A percentile compares a stretch with the other conserved stretches of the same genome.
phyloP scores from a whole-genome alignment of 371 early-diverging fungal genomes.

The Syncephalastrum monosporum region DNA sequence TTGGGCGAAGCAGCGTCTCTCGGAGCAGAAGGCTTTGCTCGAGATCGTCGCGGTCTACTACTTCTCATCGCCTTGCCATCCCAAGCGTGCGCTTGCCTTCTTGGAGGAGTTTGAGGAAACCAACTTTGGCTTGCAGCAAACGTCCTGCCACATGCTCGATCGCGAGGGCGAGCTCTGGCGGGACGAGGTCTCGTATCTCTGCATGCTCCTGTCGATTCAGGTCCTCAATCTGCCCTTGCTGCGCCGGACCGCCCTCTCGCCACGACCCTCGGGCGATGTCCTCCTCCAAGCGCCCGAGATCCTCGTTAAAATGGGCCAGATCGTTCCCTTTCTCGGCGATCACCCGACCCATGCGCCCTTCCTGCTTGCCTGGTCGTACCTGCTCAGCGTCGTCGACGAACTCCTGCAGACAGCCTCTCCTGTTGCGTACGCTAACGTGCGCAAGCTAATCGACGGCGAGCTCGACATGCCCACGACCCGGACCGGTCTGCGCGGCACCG shows the following conservation, averaged over 20 bases:
- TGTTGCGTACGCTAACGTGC: constrained; percentile 13
- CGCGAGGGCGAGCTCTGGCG: constrained; percentile 27
- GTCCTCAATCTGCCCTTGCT: constrained; percentile 4
- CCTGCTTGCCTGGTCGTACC: constrained; percentile 45
- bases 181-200: constrained; percentile 21
- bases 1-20: constrained; percentile 43
- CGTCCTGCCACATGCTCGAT: constrained; percentile 30
- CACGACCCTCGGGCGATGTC: background rate
- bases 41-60: constrained; percentile 34
- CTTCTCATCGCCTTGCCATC: constrained; percentile 13
- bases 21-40: constrained; percentile 38
- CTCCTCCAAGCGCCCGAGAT: constrained; percentile 1
- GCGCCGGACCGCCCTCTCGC: background rate
- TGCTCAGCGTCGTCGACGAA: constrained; percentile 24
- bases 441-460: constrained; percentile 14
- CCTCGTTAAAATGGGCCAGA: constrained; percentile 26
- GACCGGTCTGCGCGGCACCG: constrained; percentile 10
- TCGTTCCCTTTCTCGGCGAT: constrained; percentile 29
- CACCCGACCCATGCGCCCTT: constrained; percentile 26
- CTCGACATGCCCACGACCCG: constrained; percentile 16
- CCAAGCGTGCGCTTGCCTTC: constrained; percentile 19
- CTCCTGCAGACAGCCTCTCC: constrained; percentile 10
- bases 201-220: constrained; percentile 19
- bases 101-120: constrained; percentile 43
- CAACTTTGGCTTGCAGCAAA: constrained; percentile 33